phyloP scores from a whole-genome alignment of 129 eudicot species.

The Escallonia rubra region DNA sequence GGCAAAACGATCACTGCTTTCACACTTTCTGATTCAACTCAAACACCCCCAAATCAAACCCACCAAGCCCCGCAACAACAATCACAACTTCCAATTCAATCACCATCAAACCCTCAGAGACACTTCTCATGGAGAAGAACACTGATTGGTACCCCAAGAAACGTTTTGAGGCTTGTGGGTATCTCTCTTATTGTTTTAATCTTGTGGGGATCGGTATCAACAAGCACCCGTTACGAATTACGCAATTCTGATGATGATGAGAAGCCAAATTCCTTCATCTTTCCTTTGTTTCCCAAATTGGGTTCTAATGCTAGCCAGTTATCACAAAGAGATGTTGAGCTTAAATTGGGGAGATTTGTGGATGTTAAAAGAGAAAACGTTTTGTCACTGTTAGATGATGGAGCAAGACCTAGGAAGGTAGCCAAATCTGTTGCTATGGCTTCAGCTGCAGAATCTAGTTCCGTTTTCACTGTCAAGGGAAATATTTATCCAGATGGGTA shows the following conservation, averaged over 20 bases:
- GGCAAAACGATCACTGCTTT: constrained; percentile 75
- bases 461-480: constrained; percentile 56
- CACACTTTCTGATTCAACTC: constrained; percentile 31
- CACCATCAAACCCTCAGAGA: constrained; percentile 8
- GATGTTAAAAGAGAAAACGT: constrained; percentile 22
- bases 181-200: constrained; percentile 36
- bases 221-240: constrained; percentile 19
- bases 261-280: constrained; percentile 40
- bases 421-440: constrained; percentile 8
- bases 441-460: constrained; percentile 15
- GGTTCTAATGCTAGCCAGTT: constrained; percentile 20
- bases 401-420: constrained; percentile 25
- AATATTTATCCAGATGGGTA: constrained; percentile 62
- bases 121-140: constrained; percentile 14
- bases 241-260: constrained; percentile 16
- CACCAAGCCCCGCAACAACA: constrained; percentile 11
- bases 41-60: constrained; percentile 1
- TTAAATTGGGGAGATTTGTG: constrained; percentile 58
- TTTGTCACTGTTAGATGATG: constrained; percentile 35
- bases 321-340: constrained; percentile 42
- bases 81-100: constrained; percentile 19
- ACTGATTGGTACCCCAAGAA: constrained; percentile 13
- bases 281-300: constrained; percentile 52
- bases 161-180: constrained; percentile 28
- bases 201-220: constrained; percentile 26